phyloP scores from a whole-genome alignment of 2,329 filamentous ascomycete species.

The Xylaria multiplex region DNA sequence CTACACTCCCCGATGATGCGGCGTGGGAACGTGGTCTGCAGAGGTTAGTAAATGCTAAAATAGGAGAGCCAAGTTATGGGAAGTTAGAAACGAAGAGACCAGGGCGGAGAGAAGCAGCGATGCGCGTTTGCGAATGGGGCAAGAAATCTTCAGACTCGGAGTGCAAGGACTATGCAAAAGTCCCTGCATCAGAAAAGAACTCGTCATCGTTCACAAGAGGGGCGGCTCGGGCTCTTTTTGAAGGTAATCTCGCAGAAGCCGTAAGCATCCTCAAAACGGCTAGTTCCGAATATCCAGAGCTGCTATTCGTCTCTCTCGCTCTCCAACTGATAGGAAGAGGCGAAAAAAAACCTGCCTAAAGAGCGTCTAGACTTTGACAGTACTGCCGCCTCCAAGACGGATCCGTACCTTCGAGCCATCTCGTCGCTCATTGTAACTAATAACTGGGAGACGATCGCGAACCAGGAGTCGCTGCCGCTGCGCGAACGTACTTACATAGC shows the following conservation, averaged over 20 bases:
- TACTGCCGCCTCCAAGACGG: slow-evolving; percentile 69
- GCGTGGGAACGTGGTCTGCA: slow-evolving; percentile 72
- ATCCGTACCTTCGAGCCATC: slow-evolving; percentile 82
- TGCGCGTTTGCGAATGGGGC: slow-evolving; percentile 79
- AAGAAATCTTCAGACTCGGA: slow-evolving; percentile 59
- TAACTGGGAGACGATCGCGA: slow-evolving; percentile 78
- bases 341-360: slow-evolving; percentile 55
- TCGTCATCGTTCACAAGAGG: slow-evolving; percentile 74
- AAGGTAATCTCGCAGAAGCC: slow-evolving; percentile 74
- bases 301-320: slow-evolving; percentile 74
- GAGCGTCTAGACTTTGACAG: slow-evolving; percentile 68
- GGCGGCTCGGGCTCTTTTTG: slow-evolving; percentile 79
- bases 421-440: slow-evolving; percentile 80
- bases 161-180: slow-evolving; percentile 57
- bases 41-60: slow-evolving; percentile 72
- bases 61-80: slow-evolving; percentile 70
- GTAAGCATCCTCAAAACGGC: slow-evolving; percentile 75
- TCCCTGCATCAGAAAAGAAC: slow-evolving; percentile 58
- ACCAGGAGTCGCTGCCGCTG: slow-evolving; percentile 77
- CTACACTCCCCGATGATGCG: slow-evolving; percentile 57
- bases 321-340: slow-evolving; percentile 70
- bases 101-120: slow-evolving; percentile 77
- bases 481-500: slow-evolving; percentile 80
- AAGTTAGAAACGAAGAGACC: slow-evolving; percentile 72
- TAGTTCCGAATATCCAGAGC: slow-evolving; percentile 69